Base-by-base conservation (phyloP, 2,329 filamentous ascomycete species). In the Curvularia eragrostidis region DNA sequence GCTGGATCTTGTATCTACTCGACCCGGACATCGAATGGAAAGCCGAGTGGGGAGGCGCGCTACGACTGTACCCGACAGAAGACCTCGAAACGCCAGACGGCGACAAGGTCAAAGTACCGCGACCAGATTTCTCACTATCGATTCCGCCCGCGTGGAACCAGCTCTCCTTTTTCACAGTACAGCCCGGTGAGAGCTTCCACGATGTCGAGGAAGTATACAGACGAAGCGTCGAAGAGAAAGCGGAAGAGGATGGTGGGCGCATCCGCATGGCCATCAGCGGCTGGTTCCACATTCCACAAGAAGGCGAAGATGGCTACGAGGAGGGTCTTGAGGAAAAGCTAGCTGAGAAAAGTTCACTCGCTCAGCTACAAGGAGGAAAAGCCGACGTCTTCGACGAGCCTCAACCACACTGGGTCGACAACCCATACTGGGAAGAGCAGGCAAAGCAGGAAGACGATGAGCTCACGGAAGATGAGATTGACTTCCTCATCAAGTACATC, bases 181-280 rank as follows among this genome's bases (percentile, higher is more conserved):
- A 97, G 80, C 95, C 95, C 0, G 95, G 95, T n/a, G 89, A 97
- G 83, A 98, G 94, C 76, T 99, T 98, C 78, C 95, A 99, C 78
- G 95, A 99, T 75, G 95, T 99, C 54, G 94, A 98, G 79, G 95
- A 99, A 79, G 95, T 99, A 4, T 98, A 97, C 79, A 87, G 91
- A 74, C 70, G 82, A 80, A 63, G 83, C 74, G 58, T 82, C 81
- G 73, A 84, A 81, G 68, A 85, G 86, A 77, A 84, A 87, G 53
- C 84, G 83, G 73, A 87, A 83, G 76, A 84, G 72, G 85, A 93
- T 57, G 89, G 89, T 18, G 89, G 89, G 1, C 86, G 91, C 47
- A 87, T 97, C 48, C 89, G 95, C 66, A 98, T 99, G 94, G 95
- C 95, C 49, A 97, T 99, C 73, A 97, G 92, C 74, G 95, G 95